Conservation (phyloP, 2,329 filamentous ascomycete species). For the Drechslerella dactyloides region DNA sequence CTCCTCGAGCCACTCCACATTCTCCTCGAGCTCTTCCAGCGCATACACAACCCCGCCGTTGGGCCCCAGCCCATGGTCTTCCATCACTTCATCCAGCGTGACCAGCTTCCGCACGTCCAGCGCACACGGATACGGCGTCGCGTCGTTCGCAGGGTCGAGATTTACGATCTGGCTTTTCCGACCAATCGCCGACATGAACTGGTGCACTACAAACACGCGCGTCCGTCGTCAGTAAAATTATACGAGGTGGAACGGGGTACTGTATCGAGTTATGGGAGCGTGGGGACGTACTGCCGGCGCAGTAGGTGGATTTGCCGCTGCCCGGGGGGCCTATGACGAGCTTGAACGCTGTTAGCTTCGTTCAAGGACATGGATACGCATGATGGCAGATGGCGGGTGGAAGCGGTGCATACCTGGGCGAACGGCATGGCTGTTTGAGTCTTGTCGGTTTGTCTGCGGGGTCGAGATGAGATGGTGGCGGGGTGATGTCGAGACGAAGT, state of each 20-base stretch:
- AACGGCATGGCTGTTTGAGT: constrained; percentile 53
- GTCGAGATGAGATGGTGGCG: not conserved
- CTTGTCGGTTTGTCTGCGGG: not conserved
- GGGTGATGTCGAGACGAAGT: not conserved
- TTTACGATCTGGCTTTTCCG: constrained; percentile 95
- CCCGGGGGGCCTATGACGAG: constrained; percentile 93
- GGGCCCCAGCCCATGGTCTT: constrained; percentile 83
- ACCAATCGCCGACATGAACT: constrained; percentile 95
- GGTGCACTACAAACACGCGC: constrained; percentile 74
- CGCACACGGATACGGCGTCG: constrained; percentile 83
- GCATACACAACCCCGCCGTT: constrained; percentile 94
- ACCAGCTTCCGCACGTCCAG: constrained; percentile 89
- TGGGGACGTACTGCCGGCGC: constrained; percentile 80
- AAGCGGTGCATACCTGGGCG: constrained; percentile 52
- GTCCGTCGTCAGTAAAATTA: too few relatives aligned
- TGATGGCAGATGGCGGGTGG: not conserved
- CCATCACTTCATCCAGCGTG: constrained; percentile 93
- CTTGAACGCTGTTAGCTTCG: constrained; percentile 65
- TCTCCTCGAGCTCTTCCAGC: constrained; percentile 91
- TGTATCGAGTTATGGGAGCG: too few relatives aligned
- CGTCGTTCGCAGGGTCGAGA: constrained; percentile 95
- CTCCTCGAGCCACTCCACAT: constrained; percentile 88
- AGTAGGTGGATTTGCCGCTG: constrained; percentile 95
- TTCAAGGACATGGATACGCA: not conserved
- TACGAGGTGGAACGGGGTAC: too few relatives aligned